A percentile compares a stretch with the other conserved stretches of the same genome.
These are phyloP conservation scores for Suillus fuscotomentosus DNA, from an alignment of 768 basidiomycete species.

Conservation along the genomic window DNA sequence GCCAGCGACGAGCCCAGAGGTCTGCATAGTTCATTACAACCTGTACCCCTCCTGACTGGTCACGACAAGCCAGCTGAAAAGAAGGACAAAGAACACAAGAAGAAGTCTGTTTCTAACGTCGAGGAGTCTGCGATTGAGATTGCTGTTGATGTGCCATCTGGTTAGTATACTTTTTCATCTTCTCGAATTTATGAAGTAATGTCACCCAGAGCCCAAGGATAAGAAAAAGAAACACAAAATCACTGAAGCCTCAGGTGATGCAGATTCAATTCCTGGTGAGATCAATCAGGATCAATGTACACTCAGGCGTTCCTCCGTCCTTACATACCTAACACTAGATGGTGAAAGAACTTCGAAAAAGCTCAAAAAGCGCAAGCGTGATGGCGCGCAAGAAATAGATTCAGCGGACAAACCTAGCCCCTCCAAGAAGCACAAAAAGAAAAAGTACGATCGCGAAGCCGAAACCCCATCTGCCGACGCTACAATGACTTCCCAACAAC, in stretches of 20 bases:
- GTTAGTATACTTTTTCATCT: not conserved
- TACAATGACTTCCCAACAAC: slow-evolving; percentile 17
- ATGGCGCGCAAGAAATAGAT: slow-evolving; percentile 4
- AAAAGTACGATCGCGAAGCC: slow-evolving; percentile 17
- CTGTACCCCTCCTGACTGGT: slow-evolving; percentile 8
- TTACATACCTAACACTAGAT: not conserved
- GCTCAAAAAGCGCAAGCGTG: slow-evolving; percentile 24
- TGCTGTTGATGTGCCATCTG: not conserved
- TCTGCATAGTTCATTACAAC: slow-evolving; percentile 8
- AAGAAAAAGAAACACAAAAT: slow-evolving; percentile 17
- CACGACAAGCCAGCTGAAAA: slow-evolving; percentile 18
- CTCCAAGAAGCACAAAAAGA: slow-evolving; percentile 27
- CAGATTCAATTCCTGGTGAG: not conserved
- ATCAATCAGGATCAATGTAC: not conserved
- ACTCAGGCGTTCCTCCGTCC: not conserved
- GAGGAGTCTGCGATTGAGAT: not conserved
- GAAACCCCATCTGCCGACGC: slow-evolving; percentile 6
- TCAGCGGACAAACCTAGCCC: slow-evolving; percentile 9
- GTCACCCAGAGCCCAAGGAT: slow-evolving; percentile 2
- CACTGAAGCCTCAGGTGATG: not conserved
- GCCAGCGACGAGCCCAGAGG: slow-evolving; percentile 22
- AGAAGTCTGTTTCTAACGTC: slow-evolving; percentile 1
- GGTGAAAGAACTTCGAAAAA: slow-evolving; percentile 11
- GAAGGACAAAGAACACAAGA: slow-evolving; percentile 40
- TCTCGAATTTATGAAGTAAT: not conserved